Evolutionary conservation across 2,329 filamentous ascomycete species (phyloP).

Genomic region (Dothideomycetes sp.): DNA sequence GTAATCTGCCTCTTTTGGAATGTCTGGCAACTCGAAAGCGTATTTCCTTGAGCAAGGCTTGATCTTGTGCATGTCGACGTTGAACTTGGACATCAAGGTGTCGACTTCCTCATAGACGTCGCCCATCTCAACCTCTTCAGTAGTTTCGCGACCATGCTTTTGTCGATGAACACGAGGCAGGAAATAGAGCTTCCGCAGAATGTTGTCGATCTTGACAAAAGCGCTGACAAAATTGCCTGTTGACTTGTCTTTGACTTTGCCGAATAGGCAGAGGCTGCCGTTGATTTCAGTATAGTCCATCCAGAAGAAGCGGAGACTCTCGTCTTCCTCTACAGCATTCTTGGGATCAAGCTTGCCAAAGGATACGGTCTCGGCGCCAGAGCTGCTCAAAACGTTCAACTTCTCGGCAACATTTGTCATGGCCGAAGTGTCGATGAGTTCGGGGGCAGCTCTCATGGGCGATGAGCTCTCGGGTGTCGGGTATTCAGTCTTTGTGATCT

Average conservation of each 20-base stretch:
- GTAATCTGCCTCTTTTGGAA: conserved; percentile 85
- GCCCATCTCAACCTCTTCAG: conserved; percentile 73
- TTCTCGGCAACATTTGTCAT: conserved; percentile 85
- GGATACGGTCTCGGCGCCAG: conserved; percentile 50
- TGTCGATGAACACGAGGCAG: conserved; percentile 63
- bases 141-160: conserved; percentile 56
- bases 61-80: conserved; percentile 84
- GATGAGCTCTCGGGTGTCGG: conserved; percentile 70
- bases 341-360: conserved; percentile 75
- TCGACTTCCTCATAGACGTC: conserved; percentile 89
- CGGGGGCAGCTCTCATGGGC: conserved; percentile 51
- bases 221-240: conserved; percentile 74
- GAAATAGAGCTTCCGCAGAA: conserved; percentile 86
- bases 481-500: conserved; percentile 58
- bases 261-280: conserved; percentile 85
- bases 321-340: conserved; percentile 87
- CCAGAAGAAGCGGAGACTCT: conserved; percentile 92
- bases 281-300: conserved; percentile 90
- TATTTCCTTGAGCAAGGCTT: conserved; percentile 87
- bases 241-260: conserved; percentile 87
- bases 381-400: conserved; percentile 74
- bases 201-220: conserved; percentile 93
- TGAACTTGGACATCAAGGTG: conserved; percentile 74
- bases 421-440: conserved; percentile 59
- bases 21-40: conserved; percentile 79